Percentiles rank a stretch among this genome's conserved stretches.
Evolutionary conservation across 768 basidiomycete genomes (phyloP).

Genomic region (Boletus coccyginus): DNA sequence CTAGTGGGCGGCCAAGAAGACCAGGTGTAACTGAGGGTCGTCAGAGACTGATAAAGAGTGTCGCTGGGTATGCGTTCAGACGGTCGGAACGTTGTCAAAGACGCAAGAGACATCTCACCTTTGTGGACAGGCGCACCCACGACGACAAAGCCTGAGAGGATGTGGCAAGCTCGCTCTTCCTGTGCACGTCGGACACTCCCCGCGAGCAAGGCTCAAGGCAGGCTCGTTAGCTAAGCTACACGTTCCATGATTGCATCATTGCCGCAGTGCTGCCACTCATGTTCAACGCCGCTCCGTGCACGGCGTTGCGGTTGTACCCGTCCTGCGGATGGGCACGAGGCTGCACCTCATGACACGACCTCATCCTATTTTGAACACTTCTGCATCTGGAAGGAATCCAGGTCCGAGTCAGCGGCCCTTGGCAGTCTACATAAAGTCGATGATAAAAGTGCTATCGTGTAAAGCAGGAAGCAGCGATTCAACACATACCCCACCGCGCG

Average conservation of each 20-base stretch:
- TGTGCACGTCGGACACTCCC: background rate
- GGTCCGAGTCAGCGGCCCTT: too few relatives aligned
- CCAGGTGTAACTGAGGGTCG: background rate
- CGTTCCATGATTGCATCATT: slow-evolving; percentile 9
- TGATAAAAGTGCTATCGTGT: background rate
- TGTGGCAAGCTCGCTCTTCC: background rate
- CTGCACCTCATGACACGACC: background rate
- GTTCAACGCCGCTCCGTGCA: background rate
- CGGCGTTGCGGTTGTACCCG: background rate
- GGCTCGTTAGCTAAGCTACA: slow-evolving; percentile 18
- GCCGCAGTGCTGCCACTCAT: background rate
- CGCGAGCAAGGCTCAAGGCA: slow-evolving; percentile 6
- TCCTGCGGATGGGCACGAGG: slow-evolving; percentile 8
- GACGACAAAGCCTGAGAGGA: too few relatives aligned
- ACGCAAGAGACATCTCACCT: background rate
- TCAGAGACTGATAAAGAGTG: background rate
- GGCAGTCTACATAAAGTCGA: too few relatives aligned
- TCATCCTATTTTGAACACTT: background rate
- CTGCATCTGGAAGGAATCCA: background rate
- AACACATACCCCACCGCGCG: background rate
- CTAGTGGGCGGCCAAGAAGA: background rate
- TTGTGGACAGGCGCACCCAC: background rate
- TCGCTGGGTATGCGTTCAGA: background rate
- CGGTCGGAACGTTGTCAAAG: background rate
- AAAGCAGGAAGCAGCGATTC: too few relatives aligned